phyloP scores from a whole-genome alignment of 257 asterid species.

The Scutellaria galericulata region DNA sequence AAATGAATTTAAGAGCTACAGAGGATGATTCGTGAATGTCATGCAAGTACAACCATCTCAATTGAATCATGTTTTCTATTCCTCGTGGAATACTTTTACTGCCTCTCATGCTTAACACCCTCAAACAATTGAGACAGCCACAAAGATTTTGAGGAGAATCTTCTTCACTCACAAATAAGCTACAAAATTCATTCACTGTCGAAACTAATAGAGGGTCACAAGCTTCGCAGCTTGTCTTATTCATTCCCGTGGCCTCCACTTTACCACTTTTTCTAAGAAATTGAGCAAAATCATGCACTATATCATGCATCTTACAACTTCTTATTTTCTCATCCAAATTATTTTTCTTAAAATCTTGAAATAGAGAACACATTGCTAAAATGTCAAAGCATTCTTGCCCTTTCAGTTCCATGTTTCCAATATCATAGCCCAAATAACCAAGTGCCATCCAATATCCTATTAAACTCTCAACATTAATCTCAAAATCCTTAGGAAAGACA shows the following conservation, averaged over 20 bases:
- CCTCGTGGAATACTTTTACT: slow-evolving; percentile 30
- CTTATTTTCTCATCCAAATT: neutral
- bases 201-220: neutral
- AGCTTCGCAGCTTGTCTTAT: neutral
- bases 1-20: no score
- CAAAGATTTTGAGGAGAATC: neutral
- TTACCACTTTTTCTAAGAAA: neutral
- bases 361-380: slow-evolving; percentile 26
- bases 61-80: slow-evolving; percentile 34
- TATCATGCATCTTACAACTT: slow-evolving; percentile 29
- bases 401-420: no score
- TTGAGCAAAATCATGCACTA: slow-evolving; percentile 39
- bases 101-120: neutral
- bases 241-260: neutral
- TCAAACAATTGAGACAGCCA: neutral
- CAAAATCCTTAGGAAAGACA: no score
- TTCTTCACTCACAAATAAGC: neutral
- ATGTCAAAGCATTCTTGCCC: slow-evolving; percentile 14
- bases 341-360: slow-evolving; percentile 14
- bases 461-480: no score
- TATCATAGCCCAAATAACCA: no score
- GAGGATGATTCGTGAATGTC: no score
- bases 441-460: no score
- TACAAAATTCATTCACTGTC: neutral
- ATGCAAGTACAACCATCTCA: slow-evolving; percentile 17